A percentile compares a stretch with the other conserved stretches of the same genome.
Conservation (phyloP, 768 basidiomycete species). For the Lactarius hatsudake region DNA sequence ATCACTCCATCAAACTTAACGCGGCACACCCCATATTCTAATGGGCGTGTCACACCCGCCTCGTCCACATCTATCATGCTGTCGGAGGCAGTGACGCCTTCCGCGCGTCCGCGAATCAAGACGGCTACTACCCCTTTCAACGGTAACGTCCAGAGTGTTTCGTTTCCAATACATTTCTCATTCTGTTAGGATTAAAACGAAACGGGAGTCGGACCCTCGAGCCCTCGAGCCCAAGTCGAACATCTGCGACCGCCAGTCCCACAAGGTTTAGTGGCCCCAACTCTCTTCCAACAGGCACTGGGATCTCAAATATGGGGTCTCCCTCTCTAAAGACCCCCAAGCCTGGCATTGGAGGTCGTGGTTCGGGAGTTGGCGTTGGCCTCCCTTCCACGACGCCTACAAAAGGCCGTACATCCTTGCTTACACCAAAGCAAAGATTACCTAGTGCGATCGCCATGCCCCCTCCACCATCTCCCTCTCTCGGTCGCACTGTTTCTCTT, state of each 20-base stretch:
- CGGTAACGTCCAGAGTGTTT: constrained; percentile 3
- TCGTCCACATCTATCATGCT: constrained; percentile 30
- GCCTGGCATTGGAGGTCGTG: constrained; percentile 40
- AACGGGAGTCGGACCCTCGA: constrained; percentile 24
- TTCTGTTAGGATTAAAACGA: constrained; percentile 39
- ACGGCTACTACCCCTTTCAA: constrained; percentile 33
- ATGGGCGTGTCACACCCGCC: constrained; percentile 43
- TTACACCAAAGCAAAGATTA: constrained; percentile 61
- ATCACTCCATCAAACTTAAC: constrained; percentile 32
- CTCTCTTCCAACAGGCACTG: constrained; percentile 14
- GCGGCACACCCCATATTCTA: constrained; percentile 54
- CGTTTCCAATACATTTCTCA: constrained; percentile 53
- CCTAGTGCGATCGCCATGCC: constrained; percentile 81
- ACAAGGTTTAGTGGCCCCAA: constrained; percentile 26
- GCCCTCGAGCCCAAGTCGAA: constrained; percentile 26
- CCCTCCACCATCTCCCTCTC: constrained; percentile 65
- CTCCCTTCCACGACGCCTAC: constrained; percentile 43
- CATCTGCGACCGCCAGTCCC: constrained; percentile 27
- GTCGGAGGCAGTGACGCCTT: constrained; percentile 42
- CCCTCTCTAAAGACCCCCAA: constrained; percentile 66
- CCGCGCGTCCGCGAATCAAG: constrained; percentile 46
- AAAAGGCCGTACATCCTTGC: constrained; percentile 37
- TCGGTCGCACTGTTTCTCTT: constrained; percentile 39
- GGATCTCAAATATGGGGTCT: constrained; percentile 37
- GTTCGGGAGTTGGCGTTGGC: constrained; percentile 38